Conservation (phyloP, 345 rosid species). For the Citrus mangshanensis region DNA sequence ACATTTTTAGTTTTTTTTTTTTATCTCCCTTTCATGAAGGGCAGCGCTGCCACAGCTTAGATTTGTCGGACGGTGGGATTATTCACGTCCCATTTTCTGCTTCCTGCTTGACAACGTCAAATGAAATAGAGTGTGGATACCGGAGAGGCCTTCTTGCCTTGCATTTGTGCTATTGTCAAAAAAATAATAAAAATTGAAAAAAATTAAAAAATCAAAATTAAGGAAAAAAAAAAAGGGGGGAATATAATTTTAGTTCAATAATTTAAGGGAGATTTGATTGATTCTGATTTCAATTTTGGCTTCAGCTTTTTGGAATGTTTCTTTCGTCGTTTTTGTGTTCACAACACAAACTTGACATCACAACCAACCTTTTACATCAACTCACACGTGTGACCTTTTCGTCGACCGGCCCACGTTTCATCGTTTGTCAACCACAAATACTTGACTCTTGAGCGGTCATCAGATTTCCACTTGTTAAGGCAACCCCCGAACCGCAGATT, state of each 20-base stretch:
- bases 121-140: too few species aligned
- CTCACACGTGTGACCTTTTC: conserved; percentile 1
- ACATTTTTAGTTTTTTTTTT: background rate
- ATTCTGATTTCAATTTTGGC: background rate
- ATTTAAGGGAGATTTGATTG: background rate
- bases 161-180: background rate
- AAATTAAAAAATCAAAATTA: background rate
- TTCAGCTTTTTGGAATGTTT: conserved; percentile 9
- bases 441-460: background rate
- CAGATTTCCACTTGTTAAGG: background rate
- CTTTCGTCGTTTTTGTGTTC: background rate
- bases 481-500: background rate
- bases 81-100: background rate
- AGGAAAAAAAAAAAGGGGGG: background rate
- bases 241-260: background rate
- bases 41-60: conserved; percentile 18
- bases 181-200: background rate
- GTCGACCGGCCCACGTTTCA: background rate
- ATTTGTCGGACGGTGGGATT: conserved; percentile 23
- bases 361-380: background rate
- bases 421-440: background rate
- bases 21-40: too few species aligned
- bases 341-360: background rate
- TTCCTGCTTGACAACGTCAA: background rate
- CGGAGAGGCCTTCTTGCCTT: background rate